These are phyloP conservation scores for Salix purpurea DNA, from an alignment of 345 rosid species.

Conservation along the genomic window DNA sequence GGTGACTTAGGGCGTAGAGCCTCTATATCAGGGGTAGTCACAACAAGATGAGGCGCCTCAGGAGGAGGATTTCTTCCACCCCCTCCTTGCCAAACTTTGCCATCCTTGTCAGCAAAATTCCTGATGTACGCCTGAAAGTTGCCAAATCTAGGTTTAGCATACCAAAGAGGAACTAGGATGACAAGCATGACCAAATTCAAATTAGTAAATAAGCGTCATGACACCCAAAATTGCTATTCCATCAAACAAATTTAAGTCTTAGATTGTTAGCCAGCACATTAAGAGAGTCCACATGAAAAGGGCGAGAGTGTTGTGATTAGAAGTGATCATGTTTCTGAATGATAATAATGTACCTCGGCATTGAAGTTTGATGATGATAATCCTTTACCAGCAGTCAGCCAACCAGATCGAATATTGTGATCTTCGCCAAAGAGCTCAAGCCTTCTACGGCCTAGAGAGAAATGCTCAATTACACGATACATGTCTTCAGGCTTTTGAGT, in stretches of 20 bases:
- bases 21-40: constrained; percentile 86
- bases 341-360: constrained; percentile 49
- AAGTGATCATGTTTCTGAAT: not conserved
- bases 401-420: constrained; percentile 90
- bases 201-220: not conserved
- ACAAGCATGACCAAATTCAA: not conserved
- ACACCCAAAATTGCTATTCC: not conserved
- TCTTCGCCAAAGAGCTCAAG: constrained; percentile 98
- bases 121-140: constrained; percentile 54
- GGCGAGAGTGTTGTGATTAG: not conserved
- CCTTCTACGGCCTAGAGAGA: constrained; percentile 92
- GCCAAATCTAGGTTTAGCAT: not conserved
- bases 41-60: constrained; percentile 78
- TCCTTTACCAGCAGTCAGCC: constrained; percentile 90
- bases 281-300: too few relatives aligned
- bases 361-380: constrained; percentile 86
- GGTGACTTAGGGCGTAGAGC: constrained; percentile 91
- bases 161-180: not conserved
- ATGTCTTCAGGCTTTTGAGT: constrained; percentile 98
- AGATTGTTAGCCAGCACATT: not conserved
- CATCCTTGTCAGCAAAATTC: constrained; percentile 85
- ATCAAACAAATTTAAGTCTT: not conserved
- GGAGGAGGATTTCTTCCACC: constrained; percentile 97
- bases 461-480: constrained; percentile 96
- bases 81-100: constrained; percentile 98